Base-by-base conservation (phyloP, 1,139 yeast genomes). In the Scheffersomyces titani region DNA sequence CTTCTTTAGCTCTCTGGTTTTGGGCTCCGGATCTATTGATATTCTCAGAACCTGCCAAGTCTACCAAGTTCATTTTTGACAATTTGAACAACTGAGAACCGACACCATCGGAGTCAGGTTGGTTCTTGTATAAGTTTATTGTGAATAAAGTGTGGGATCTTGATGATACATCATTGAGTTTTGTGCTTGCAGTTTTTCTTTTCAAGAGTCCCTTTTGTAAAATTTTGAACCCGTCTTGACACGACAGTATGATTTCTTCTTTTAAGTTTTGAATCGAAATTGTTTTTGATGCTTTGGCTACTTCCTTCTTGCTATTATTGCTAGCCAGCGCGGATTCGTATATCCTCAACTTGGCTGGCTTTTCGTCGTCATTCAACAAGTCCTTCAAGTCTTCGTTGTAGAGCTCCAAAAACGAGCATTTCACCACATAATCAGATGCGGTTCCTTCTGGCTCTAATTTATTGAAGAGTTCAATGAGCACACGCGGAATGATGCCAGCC, bases 21-120 rank as follows among this genome's bases (percentile, higher is more conserved):
- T 86, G 81, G 0, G 96, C 94, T 0, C 97, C 97, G 0, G 96
- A 89, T 57, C 91, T 77, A 59, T 80, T 84, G 52, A 92, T 87
- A 65, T 91, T 90, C 69, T 89, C 94, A 18, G 96, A 89, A 0
- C 98, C 97, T 0, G 98, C 98, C 60, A 92, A 78, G 74, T 92
- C 97, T 2, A 92, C 96, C 48, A 92, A 75, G 66, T 91, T 90
- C 68, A 92, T 80, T 62, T 88, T 89, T 1, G 92, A 86, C 18
- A 85, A 75, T 57, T 82, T 77, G 59, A 80, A 69, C 21, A 67
- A 70, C 7, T 22, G 30, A 18, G 49, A 36, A 16, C 49, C 65
- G 49, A 50, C 59, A 61, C 2, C 64, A 65, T 51, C 64, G 18
- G 57, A 46, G 3, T 59, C 73, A 72, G 70, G 54, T 68, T 71